phyloP scores from a whole-genome alignment of 1,284 basidiomycete species.

The Austroboletus niveus region DNA sequence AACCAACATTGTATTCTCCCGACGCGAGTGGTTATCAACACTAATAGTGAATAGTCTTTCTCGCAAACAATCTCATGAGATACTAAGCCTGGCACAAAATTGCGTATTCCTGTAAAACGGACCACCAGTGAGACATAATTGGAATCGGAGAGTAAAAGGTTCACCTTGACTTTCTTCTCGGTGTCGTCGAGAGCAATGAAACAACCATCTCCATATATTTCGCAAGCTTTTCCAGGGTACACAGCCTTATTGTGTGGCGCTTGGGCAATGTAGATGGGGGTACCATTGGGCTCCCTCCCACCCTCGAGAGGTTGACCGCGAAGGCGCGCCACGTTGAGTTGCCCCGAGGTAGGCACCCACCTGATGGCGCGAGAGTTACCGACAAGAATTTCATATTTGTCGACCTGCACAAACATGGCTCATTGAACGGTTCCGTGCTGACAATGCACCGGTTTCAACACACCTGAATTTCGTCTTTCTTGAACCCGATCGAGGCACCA shows the following conservation, averaged over 20 bases:
- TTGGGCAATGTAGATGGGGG: constrained; percentile 58
- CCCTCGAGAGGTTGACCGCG: constrained; percentile 60
- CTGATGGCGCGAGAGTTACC: constrained; percentile 55
- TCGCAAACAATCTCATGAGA: background rate
- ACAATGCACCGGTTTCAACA: constrained; percentile 17
- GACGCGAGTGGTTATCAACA: too few relatives aligned
- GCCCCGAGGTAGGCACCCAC: constrained; percentile 55
- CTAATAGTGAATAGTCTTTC: background rate
- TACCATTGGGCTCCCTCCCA: constrained; percentile 62
- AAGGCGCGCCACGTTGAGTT: constrained; percentile 43
- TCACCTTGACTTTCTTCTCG: constrained; percentile 36
- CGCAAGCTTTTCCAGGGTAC: constrained; percentile 64
- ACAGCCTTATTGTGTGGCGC: constrained; percentile 50
- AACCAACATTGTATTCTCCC: background rate
- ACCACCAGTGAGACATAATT: constrained; percentile 6
- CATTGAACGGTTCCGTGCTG: background rate
- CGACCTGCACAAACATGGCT: constrained; percentile 38
- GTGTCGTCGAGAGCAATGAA: constrained; percentile 31
- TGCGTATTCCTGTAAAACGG: constrained; percentile 38
- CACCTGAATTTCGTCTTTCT: constrained; percentile 56
- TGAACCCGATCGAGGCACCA: constrained; percentile 62
- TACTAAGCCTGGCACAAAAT: constrained; percentile 40
- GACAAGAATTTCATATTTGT: constrained; percentile 65
- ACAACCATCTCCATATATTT: constrained; percentile 49
- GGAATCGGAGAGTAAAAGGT: background rate